Conservation (phyloP, 768 basidiomycete genomes). For the Pleurotus ostreatus region DNA sequence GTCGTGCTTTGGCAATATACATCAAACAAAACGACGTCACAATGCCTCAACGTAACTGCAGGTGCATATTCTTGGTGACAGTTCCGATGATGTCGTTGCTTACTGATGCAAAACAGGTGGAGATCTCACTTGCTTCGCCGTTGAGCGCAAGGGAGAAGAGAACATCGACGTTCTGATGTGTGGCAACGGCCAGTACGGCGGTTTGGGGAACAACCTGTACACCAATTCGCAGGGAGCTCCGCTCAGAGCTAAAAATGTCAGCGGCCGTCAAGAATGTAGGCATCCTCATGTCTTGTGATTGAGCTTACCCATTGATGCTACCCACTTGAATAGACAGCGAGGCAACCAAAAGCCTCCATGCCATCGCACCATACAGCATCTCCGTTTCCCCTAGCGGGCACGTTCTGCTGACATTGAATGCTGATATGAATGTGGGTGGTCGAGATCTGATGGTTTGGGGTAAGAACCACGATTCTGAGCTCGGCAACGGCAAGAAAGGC, state of each 20-base stretch:
- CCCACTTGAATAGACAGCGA: conserved; percentile 55
- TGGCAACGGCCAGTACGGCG: conserved; percentile 83
- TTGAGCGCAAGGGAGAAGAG: conserved; percentile 42
- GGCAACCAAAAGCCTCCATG: conserved; percentile 47
- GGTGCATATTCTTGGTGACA: conserved; percentile 30
- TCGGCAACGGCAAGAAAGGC: conserved; percentile 69
- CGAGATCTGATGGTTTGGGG: conserved; percentile 75
- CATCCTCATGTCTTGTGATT: conserved; percentile 1
- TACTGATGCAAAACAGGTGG: conserved; percentile 43
- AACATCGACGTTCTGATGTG: conserved; percentile 58
- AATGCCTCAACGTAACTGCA: conserved; percentile 62
- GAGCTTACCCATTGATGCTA: conserved; percentile 6
- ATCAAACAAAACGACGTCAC: conserved; percentile 45
- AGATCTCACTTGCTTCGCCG: conserved; percentile 73
- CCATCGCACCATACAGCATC: conserved; percentile 59
- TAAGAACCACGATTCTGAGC: conserved; percentile 65
- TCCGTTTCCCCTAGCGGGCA: conserved; percentile 75
- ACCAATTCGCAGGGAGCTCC: conserved; percentile 71
- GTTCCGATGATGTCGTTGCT: conserved; percentile 1
- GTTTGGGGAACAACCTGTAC: conserved; percentile 64
- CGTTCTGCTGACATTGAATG: conserved; percentile 65
- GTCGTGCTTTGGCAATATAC: conserved; percentile 65
- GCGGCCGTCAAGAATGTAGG: conserved; percentile 85
- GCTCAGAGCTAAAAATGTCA: conserved; percentile 70
- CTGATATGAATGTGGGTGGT: conserved; percentile 37